Conservation (phyloP, 1,284 basidiomycete genomes). For the Puccinia hordei region DNA sequence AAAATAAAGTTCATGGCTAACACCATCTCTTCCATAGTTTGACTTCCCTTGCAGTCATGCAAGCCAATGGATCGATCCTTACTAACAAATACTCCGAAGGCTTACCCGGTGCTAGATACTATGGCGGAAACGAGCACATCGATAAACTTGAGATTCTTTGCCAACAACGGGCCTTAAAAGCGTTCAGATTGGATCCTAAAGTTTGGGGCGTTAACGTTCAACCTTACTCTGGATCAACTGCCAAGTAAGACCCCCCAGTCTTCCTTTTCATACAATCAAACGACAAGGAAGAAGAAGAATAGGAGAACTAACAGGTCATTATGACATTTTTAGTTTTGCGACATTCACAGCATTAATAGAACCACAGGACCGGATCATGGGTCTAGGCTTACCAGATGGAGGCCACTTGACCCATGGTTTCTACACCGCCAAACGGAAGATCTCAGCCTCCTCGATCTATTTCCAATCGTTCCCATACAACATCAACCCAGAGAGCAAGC, state of each 20-base stretch:
- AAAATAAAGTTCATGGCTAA: slow-evolving; percentile 58
- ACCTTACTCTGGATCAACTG: slow-evolving; percentile 76
- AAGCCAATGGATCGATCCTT: slow-evolving; percentile 97
- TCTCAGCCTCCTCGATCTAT: slow-evolving; percentile 99
- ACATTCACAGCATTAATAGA: slow-evolving; percentile 94
- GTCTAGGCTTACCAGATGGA: slow-evolving; percentile 95
- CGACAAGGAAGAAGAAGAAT: background rate
- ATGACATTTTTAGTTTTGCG: slow-evolving; percentile 72
- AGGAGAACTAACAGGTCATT: background rate
- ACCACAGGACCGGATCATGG: slow-evolving; percentile 98
- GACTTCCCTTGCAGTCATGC: slow-evolving; percentile 89
- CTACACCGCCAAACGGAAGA: slow-evolving; percentile 99
- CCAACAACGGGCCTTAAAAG: slow-evolving; percentile 90
- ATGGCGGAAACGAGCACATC: slow-evolving; percentile 92
- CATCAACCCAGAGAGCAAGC: slow-evolving; percentile 78
- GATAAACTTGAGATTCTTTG: slow-evolving; percentile 94
- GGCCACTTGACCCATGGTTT: slow-evolving; percentile 98
- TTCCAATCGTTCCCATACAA: slow-evolving; percentile 98
- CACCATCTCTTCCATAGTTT: slow-evolving; percentile 67
- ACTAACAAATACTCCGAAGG: slow-evolving; percentile 61
- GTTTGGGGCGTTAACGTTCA: slow-evolving; percentile 99
- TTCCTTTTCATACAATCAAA: background rate
- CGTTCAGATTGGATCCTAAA: slow-evolving; percentile 90
- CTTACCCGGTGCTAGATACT: slow-evolving; percentile 83
- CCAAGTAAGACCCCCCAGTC: slow-evolving; percentile 24